Percentiles rank a stretch among this genome's conserved stretches.
phyloP scores from a whole-genome alignment of 2,329 filamentous ascomycete species.

The Fusarium robinianum region DNA sequence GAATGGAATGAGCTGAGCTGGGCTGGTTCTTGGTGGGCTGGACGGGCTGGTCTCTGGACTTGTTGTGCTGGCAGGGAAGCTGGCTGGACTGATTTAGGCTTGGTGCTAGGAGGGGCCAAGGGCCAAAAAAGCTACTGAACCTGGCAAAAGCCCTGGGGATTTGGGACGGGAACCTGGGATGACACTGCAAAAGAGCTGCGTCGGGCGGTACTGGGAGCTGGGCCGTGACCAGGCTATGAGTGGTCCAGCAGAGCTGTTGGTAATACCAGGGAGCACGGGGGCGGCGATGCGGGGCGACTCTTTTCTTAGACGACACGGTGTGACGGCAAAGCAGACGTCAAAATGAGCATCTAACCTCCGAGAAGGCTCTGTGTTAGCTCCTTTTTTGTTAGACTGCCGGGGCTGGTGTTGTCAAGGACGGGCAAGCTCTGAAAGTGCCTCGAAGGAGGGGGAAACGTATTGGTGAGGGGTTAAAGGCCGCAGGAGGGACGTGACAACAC shows the following conservation, averaged over 20 bases:
- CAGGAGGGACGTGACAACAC: constrained; percentile 14
- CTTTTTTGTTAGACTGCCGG: too few species aligned
- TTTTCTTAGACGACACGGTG: constrained; percentile 32
- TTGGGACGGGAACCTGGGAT: constrained; percentile 30
- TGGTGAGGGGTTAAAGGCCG: constrained; percentile 33
- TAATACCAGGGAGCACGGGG: constrained; percentile 28
- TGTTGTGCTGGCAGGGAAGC: constrained; percentile 3
- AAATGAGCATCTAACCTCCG: constrained; percentile 20
- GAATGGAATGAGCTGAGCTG: constrained; percentile 37
- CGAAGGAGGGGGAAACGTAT: constrained; percentile 16
- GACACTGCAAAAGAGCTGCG: constrained; percentile 25
- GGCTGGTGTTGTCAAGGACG: too few species aligned
- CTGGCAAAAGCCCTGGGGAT: constrained; percentile 15
- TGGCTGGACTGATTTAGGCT: constrained; percentile 27
- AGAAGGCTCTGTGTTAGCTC: constrained; percentile 20
- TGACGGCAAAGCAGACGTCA: constrained; percentile 34
- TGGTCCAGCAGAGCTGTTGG: constrained; percentile 23
- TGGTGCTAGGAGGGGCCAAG: constrained; percentile 20
- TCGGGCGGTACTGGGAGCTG: constrained; percentile 30
- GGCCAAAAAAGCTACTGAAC: constrained; percentile 16
- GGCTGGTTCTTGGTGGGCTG: constrained; percentile 17
- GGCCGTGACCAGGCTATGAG: constrained; percentile 26
- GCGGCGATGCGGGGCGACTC: constrained; percentile 34
- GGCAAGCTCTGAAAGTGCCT: too few species aligned
- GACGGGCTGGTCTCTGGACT: constrained; percentile 16